Conservation (phyloP, 2,329 filamentous ascomycete species). For the Domatiomyces globalis region DNA sequence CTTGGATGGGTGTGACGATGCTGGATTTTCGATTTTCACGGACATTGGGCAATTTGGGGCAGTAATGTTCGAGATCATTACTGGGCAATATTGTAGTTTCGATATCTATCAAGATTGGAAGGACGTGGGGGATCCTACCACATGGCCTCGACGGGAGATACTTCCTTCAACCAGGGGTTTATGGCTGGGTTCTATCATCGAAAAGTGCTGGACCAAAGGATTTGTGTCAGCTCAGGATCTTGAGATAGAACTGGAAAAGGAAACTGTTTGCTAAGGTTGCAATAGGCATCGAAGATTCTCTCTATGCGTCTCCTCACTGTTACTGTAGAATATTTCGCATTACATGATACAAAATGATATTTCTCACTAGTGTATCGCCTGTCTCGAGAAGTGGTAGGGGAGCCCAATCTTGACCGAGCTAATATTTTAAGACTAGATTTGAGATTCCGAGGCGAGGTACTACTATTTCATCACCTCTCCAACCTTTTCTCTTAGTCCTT, state of each 20-base stretch:
- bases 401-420: no score
- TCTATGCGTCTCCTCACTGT: no score
- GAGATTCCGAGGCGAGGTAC: no score
- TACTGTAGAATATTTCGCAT: no score
- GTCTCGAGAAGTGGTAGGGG: no score
- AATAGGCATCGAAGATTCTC: slow-evolving; percentile 12
- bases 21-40: slow-evolving; percentile 19
- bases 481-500: no score
- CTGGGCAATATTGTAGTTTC: slow-evolving; percentile 16
- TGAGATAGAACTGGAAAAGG: slow-evolving; percentile 11
- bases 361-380: no score
- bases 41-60: slow-evolving; percentile 22
- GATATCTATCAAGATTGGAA: slow-evolving; percentile 16
- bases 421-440: no score
- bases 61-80: slow-evolving; percentile 22
- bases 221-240: slow-evolving; percentile 13
- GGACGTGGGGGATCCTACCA: slow-evolving; percentile 4
- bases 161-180: slow-evolving; percentile 18
- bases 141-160: slow-evolving; percentile 16
- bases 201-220: slow-evolving; percentile 18
- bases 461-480: no score
- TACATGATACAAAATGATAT: no score
- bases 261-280: background rate
- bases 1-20: slow-evolving; percentile 20
- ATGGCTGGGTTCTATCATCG: slow-evolving; percentile 20